Evolutionary conservation across 1,284 basidiomycete species (phyloP).

Genomic region (Albatrellus sp.): DNA sequence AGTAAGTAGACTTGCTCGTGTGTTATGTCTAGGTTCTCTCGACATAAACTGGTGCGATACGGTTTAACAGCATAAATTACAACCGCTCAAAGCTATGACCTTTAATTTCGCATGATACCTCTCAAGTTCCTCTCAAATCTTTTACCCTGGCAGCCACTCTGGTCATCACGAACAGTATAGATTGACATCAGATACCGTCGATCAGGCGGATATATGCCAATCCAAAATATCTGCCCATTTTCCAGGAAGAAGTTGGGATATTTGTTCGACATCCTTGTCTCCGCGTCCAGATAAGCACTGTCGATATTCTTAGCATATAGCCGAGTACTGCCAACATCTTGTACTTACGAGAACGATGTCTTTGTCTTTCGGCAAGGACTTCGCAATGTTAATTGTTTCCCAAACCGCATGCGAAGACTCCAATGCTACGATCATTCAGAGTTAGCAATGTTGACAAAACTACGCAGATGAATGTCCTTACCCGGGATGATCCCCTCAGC

Average conservation of each 20-base stretch:
- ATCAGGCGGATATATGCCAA: conserved; percentile 54
- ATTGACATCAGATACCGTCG: background rate
- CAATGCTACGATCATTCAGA: conserved; percentile 42
- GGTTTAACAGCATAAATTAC: too few species aligned
- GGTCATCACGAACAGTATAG: background rate
- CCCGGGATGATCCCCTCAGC: conserved; percentile 96
- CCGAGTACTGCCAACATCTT: background rate
- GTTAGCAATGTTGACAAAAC: background rate
- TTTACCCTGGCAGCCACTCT: too few species aligned
- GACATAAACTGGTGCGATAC: too few species aligned
- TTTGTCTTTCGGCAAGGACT: conserved; percentile 71
- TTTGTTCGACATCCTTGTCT: conserved; percentile 92
- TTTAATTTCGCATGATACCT: too few species aligned
- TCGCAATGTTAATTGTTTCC: conserved; percentile 80
- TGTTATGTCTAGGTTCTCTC: too few species aligned
- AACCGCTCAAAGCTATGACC: too few species aligned
- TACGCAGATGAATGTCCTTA: conserved; percentile 20
- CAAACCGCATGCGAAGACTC: conserved; percentile 96
- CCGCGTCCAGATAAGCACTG: conserved; percentile 85
- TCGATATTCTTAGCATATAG: background rate
- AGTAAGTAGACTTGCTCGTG: too few species aligned
- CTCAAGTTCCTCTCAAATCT: too few species aligned
- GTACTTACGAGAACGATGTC: conserved; percentile 81
- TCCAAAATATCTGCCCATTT: conserved; percentile 85
- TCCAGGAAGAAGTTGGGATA: conserved; percentile 68